A percentile compares a stretch with the other conserved stretches of the same genome.
Conservation (phyloP, 306 rosid genomes). For the Heteromeles arbutifolia region DNA sequence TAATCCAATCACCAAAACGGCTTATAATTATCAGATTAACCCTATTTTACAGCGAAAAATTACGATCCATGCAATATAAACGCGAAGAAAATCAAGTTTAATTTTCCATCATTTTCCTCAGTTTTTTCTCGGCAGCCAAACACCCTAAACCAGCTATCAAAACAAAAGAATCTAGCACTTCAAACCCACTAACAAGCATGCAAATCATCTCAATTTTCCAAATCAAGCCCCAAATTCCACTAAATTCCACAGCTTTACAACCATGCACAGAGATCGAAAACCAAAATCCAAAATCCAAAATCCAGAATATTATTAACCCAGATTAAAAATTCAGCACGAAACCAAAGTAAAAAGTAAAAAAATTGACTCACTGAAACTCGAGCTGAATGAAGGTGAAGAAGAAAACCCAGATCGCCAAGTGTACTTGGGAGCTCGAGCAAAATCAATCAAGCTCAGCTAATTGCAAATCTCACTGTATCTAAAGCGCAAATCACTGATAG, state of each 20-base stretch:
- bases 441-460: constrained; percentile 35
- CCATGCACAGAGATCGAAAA: constrained; percentile 24
- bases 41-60: not conserved
- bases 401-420: constrained; percentile 80
- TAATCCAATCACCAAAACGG: not conserved
- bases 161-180: constrained; percentile 18
- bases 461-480: constrained; percentile 41
- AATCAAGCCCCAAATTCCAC: constrained; percentile 20
- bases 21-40: not conserved
- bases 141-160: constrained; percentile 6
- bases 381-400: constrained; percentile 47
- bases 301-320: constrained; percentile 2
- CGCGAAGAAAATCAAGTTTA: constrained; percentile 3
- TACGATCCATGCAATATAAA: constrained; percentile 7
- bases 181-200: constrained; percentile 7
- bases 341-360: constrained; percentile 1
- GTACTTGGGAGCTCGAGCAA: constrained; percentile 52
- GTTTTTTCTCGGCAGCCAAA: constrained; percentile 14
- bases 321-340: not conserved
- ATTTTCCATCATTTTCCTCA: constrained; percentile 1
- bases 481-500: constrained; percentile 35
- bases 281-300: constrained; percentile 15
- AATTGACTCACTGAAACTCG: constrained; percentile 53
- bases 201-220: constrained; percentile 26
- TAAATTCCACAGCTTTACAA: constrained; percentile 10